Conservation (phyloP, 2,329 filamentous ascomycete species). For the Aureobasidium lini region DNA sequence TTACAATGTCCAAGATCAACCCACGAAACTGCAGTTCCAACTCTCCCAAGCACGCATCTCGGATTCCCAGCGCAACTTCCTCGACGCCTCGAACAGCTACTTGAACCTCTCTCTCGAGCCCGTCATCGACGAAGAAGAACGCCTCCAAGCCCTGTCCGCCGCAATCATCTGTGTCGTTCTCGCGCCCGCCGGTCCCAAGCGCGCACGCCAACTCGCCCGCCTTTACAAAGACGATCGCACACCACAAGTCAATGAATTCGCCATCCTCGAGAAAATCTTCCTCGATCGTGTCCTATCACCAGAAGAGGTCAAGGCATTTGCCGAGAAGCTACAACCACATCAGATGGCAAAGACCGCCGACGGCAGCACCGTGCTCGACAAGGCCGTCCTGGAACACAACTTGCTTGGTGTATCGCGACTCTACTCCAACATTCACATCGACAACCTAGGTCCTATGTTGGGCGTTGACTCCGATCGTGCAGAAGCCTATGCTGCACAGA, state of each 20-base stretch:
- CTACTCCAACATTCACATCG: conserved; percentile 47
- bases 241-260: conserved; percentile 65
- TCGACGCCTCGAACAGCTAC: conserved; percentile 82
- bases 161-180: conserved; percentile 89
- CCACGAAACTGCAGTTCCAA: conserved; percentile 75
- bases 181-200: conserved; percentile 78
- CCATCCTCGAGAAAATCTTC: conserved; percentile 96
- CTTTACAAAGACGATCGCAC: conserved; percentile 92
- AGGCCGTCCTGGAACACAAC: conserved; percentile 94
- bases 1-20: conserved; percentile 64
- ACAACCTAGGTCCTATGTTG: conserved; percentile 67
- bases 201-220: conserved; percentile 70
- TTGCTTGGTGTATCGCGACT: conserved; percentile 68
- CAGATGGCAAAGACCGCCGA: conserved; percentile 86
- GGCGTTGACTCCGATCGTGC: conserved; percentile 73
- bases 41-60: conserved; percentile 88
- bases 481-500: conserved; percentile 83
- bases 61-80: conserved; percentile 82
- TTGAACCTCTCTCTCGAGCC: conserved; percentile 74
- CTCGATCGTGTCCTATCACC: conserved; percentile 75
- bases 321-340: conserved; percentile 70
- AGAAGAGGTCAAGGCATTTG: conserved; percentile 80
- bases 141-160: conserved; percentile 73
- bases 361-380: conserved; percentile 85
- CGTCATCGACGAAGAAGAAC: conserved; percentile 77